Percentiles rank a stretch among this genome's conserved stretches.
These are phyloP conservation scores for Leptodermis oblonga DNA, from an alignment of 257 asterid species.

Conservation along the genomic window DNA sequence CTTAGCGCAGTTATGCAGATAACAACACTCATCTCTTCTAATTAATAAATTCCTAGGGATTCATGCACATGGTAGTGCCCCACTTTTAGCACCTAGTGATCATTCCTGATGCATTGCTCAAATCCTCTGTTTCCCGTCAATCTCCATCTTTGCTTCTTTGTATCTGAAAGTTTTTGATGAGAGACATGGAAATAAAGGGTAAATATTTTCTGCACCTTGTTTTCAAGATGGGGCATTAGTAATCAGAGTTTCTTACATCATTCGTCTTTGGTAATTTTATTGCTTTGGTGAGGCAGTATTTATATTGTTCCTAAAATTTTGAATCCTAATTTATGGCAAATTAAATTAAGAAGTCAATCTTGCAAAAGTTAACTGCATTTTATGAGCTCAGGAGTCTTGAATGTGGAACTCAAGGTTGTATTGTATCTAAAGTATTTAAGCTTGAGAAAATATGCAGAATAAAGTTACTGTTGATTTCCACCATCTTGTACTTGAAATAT, in stretches of 20 bases:
- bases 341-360: background rate
- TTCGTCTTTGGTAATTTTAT: background rate
- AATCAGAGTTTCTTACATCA: background rate
- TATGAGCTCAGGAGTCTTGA: background rate
- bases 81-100: background rate
- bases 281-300: background rate
- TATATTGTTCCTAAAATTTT: background rate
- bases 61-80: background rate
- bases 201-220: background rate
- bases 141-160: background rate
- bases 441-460: background rate
- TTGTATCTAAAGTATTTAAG: background rate
- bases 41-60: background rate
- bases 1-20: background rate
- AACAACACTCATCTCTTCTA: background rate
- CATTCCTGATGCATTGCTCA: background rate
- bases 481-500: background rate
- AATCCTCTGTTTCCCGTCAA: background rate
- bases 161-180: background rate
- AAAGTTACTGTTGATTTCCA: background rate
- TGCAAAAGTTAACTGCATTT: background rate
- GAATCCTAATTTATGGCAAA: background rate
- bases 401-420: background rate
- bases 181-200: background rate
- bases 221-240: background rate